Conservation (phyloP, 495 filamentous ascomycete species). For the Neurospora sp. region DNA sequence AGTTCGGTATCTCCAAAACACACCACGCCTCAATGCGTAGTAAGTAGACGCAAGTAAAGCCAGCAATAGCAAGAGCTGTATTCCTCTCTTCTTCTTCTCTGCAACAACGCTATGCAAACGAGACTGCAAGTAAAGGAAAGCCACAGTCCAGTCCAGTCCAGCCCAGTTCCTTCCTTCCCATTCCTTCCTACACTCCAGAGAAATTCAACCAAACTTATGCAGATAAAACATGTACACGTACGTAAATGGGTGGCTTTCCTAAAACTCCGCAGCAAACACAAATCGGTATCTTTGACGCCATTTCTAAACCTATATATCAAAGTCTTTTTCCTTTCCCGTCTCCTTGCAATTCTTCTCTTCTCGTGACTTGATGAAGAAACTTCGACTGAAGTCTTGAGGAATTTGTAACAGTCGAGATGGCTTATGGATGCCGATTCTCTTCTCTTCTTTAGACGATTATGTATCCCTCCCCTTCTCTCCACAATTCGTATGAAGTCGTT, state of each 20-base stretch:
- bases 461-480: neutral
- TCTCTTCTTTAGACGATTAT: neutral
- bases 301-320: neutral
- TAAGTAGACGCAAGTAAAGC: neutral
- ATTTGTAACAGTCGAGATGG: neutral
- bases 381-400: neutral
- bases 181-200: neutral
- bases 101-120: neutral
- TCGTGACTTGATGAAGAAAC: neutral
- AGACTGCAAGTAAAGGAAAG: neutral
- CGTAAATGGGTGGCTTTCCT: neutral
- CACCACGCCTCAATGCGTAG: neutral
- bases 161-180: neutral
- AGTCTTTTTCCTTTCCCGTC: neutral
- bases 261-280: neutral
- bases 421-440: neutral
- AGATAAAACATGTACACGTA: neutral
- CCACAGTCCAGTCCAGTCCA: neutral
- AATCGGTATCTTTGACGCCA: neutral
- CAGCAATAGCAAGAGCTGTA: neutral
- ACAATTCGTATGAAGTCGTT: neutral
- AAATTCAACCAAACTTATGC: neutral
- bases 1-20: neutral
- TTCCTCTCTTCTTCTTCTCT: neutral
- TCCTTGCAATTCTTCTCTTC: neutral